Evolutionary conservation across 805 yeast species (phyloP), one percentile per base, ranked within the genome.

Genomic region (Starmerella asiatica): DNA sequence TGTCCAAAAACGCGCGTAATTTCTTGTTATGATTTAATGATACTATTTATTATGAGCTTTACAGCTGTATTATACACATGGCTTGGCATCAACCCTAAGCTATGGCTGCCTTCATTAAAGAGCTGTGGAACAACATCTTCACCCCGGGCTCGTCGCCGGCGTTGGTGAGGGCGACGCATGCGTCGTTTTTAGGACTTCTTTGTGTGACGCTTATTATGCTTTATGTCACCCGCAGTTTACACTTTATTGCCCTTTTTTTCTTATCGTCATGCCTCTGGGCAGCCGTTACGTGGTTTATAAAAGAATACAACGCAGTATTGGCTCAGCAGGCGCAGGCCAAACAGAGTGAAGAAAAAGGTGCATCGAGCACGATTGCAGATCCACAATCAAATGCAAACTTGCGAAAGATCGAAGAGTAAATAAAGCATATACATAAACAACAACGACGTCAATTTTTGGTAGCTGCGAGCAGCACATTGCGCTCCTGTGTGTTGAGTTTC

Each of bases 131-230:
- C 40, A 81, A 94, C 12, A 73, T 91, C 21, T 82, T 88, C 60
- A 76, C 83, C 15, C 96, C 97, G 5, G 98, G 98, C 1, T 74
- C 94, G 1, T 73, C 91, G 1, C 95, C 96, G 1, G 84, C 93
- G 1, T 68, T 91, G 37, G 67, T 85, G n/a, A 66, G 69, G 29
- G 96, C 97, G 2, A 88, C 96, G 0, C 96, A 91, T 56, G 69
- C 64, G 2, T 79, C 95, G 2, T 91, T 91, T 53, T 63, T 70
- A 0, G 67, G 79, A 9, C 66, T 91, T 40, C 63, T 75, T 11
- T 34, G 71, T 4, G 68, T 81, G 1, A 65, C 88, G 44, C 45
- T 63, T 1, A 62, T 67, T 42, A 69, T 88, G 62, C 72, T 68
- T 48, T 56, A 75, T 35, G 73, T 81, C 24, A 64, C 73, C 21